Conservation (phyloP, 441 rosid genomes). For the Geranium incanum region DNA sequence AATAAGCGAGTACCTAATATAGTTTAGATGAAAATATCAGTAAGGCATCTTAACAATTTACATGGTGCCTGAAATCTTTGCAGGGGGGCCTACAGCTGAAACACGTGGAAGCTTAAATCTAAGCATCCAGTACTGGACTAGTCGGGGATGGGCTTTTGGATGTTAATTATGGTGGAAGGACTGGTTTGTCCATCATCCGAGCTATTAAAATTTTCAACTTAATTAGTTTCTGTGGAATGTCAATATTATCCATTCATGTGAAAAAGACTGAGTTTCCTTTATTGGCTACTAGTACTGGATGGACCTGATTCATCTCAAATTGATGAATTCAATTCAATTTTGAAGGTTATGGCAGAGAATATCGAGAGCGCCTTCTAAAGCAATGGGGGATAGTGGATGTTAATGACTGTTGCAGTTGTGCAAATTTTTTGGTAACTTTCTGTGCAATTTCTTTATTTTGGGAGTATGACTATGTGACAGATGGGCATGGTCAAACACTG, state of each 20-base stretch:
- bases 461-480: constrained; percentile 1
- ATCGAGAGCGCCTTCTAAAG: constrained; percentile 59
- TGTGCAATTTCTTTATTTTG: constrained; percentile 5
- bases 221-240: neutral
- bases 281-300: neutral
- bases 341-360: constrained; percentile 87
- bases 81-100: constrained; percentile 85
- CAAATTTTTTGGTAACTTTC: constrained; percentile 57
- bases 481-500: neutral
- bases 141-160: constrained; percentile 93
- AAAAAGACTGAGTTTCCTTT: neutral
- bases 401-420: constrained; percentile 88
- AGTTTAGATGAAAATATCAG: neutral
- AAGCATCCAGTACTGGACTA: constrained; percentile 85
- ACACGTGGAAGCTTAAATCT: constrained; percentile 59
- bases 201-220: neutral
- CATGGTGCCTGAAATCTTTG: constrained; percentile 13
- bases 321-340: constrained; percentile 20
- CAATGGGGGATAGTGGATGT: constrained; percentile 89
- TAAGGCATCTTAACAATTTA: neutral
- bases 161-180: constrained; percentile 97
- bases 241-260: neutral
- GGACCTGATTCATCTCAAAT: neutral
- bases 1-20: constrained; percentile 7
- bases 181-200: constrained; percentile 47